Evolutionary conservation across 768 basidiomycete genomes (phyloP), one percentile per base, ranked within the genome.

Genomic region (Termitomyces sp.): DNA sequence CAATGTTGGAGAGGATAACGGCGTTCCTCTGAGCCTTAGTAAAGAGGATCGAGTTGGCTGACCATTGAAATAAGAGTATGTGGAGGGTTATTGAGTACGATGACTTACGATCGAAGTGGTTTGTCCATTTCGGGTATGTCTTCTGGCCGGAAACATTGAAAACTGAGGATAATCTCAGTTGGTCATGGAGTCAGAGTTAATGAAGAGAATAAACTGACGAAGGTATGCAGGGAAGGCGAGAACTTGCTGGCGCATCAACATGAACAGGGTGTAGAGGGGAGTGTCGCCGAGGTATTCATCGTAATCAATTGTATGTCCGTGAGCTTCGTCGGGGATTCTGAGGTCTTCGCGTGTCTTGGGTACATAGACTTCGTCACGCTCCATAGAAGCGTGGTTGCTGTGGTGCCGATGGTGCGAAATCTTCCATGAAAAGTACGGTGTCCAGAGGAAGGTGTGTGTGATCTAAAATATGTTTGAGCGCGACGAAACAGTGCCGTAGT

Each of bases 41-140:
- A 72, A 85, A 87, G 8, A 87, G 69, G 32, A 84, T 73, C 2
- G 83, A 82, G 62, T 78, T 78, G 4, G 84, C 84, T 85, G 62
- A 20, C 13, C 12, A 9, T 36, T 51, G 20, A 33, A 2, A 52
- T 51, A 13, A 51, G 23, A 6, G 7, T 13, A 16, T 23, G 20
- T 8, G 3, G 14, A 23, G 33, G 23, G 13, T 35, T 14, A 35
- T 35, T 4, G n/a, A 38, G 12, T 33, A 51, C 12, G 50, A 16
- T 51, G 32, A 16, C 50, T 36, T 14, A 51, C 50, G 52, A 20
- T 54, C 52, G 7, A 54, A 54, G 16, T 50, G 49, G 12, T 50
- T 50, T 26, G 52, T 54, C 52, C 52, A 54, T 43, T 54, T 54
- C 2, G 52, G 52, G 52, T 54, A 54, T 16, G 20, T 54, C 52